These are phyloP conservation scores for Rhodotorula sp. DNA, from an alignment of 1,284 basidiomycete genomes.

Conservation along the genomic window DNA sequence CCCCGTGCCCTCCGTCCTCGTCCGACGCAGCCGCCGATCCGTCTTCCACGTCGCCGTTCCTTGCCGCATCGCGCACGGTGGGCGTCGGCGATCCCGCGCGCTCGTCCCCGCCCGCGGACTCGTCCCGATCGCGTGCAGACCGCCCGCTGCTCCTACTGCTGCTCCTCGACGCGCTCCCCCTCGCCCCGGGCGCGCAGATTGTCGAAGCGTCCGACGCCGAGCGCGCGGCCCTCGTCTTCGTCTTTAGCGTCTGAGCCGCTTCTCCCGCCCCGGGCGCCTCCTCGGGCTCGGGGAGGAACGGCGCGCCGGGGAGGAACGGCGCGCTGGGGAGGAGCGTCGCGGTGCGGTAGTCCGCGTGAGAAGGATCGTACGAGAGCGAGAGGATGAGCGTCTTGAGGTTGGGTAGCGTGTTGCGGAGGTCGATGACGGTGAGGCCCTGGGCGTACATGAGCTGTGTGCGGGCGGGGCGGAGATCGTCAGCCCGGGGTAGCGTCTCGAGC, in stretches of 20 bases:
- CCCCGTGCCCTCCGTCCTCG: no score
- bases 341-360: constrained; percentile 18
- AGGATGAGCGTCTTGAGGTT: constrained; percentile 58
- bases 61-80: no score
- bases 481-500: not conserved
- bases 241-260: not conserved
- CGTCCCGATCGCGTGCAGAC: no score
- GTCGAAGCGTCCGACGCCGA: constrained; percentile 24
- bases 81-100: not conserved
- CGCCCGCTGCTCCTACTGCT: not conserved
- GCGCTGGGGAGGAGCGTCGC: not conserved
- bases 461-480: not conserved
- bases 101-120: no score
- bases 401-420: constrained; percentile 91
- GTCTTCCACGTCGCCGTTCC: no score
- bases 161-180: not conserved
- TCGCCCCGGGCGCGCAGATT: not conserved
- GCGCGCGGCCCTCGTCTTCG: not conserved
- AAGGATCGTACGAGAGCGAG: constrained; percentile 29
- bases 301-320: not conserved
- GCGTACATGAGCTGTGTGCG: constrained; percentile 84
- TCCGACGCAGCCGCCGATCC: no score
- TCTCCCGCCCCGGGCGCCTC: not conserved
- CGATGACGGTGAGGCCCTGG: constrained; percentile 78
- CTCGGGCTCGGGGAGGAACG: not conserved